A percentile compares a stretch with the other conserved stretches of the same genome.
Evolutionary conservation across 805 yeast genomes (phyloP).

Genomic region (Kodamaea laetipori): DNA sequence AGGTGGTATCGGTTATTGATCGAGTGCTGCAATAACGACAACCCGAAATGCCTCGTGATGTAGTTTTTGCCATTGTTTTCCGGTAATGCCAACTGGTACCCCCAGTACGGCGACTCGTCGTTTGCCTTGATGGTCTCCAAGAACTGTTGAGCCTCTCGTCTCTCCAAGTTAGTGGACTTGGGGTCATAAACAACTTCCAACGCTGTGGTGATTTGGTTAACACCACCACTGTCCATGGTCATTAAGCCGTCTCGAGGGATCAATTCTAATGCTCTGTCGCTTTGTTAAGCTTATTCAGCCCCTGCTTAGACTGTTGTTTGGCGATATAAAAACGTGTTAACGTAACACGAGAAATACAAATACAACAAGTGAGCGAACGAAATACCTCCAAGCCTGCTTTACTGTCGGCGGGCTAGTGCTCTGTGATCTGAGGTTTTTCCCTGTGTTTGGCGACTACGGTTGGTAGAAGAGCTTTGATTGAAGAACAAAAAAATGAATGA

Average conservation of each 20-base stretch:
- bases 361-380: constrained; percentile 2
- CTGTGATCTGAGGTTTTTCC: constrained; percentile 3
- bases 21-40: constrained; percentile 75
- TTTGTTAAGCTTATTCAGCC: neutral
- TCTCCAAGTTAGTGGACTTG: constrained; percentile 56
- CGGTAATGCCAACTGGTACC: constrained; percentile 76
- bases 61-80: constrained; percentile 58
- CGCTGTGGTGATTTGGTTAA: constrained; percentile 74
- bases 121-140: constrained; percentile 74
- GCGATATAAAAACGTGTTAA: constrained; percentile 1
- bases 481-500: constrained; percentile 5
- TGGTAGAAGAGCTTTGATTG: neutral
- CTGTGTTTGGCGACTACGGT: neutral
- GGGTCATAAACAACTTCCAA: constrained; percentile 73
- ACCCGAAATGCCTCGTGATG: constrained; percentile 87
- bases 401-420: neutral
- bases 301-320: constrained; percentile 1
- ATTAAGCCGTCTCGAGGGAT: constrained; percentile 6
- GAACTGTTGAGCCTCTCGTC: constrained; percentile 59
- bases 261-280: neutral
- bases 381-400: neutral
- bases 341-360: neutral
- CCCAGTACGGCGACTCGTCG: constrained; percentile 90
- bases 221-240: constrained; percentile 67
- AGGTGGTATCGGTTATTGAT: constrained; percentile 59